phyloP scores from a whole-genome alignment of 2,329 filamentous ascomycete species.

The Phyllosticta capitalensis region DNA sequence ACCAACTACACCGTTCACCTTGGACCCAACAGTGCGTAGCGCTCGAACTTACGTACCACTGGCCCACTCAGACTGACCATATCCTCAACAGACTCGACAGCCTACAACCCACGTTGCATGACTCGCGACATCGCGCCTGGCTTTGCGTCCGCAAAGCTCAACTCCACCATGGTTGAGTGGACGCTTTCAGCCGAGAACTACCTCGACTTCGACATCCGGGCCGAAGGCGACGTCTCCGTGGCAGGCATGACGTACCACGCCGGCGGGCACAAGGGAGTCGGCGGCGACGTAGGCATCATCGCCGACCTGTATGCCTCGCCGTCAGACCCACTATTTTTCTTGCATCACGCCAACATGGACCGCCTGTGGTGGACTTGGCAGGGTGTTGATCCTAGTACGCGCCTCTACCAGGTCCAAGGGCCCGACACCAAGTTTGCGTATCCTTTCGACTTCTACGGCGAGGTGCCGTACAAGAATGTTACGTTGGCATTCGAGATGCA shows the following conservation, averaged over 20 bases:
- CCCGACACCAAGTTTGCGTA: constrained; percentile 8
- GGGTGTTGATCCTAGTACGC: constrained; percentile 30
- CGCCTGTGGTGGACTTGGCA: constrained; percentile 44
- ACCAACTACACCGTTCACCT: constrained; percentile 36
- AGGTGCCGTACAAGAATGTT: constrained; percentile 5
- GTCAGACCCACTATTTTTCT: constrained; percentile 20
- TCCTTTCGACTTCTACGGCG: constrained; percentile 10
- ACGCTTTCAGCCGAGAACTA: neutral
- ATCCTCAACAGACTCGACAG: neutral
- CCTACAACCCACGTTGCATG: constrained; percentile 7
- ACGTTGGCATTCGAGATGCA: constrained; percentile 7
- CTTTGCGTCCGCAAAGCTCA: constrained; percentile 6
- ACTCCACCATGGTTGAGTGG: neutral
- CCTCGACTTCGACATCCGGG: constrained; percentile 2
- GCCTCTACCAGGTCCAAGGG: constrained; percentile 17
- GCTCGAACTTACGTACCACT: neutral
- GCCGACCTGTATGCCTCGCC: constrained; percentile 4
- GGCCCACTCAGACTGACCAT: neutral
- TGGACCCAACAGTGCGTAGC: constrained; percentile 32
- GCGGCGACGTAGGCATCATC: neutral
- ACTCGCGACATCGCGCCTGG: neutral
- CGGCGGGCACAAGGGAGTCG: constrained; percentile 39
- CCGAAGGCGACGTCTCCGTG: neutral
- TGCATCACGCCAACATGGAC: constrained; percentile 41
- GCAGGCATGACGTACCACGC: constrained; percentile 24